Percentiles rank a stretch among this genome's conserved stretches.
phyloP scores from a whole-genome alignment of 1,284 basidiomycete species.

The Microbotryomycetes sp. region DNA sequence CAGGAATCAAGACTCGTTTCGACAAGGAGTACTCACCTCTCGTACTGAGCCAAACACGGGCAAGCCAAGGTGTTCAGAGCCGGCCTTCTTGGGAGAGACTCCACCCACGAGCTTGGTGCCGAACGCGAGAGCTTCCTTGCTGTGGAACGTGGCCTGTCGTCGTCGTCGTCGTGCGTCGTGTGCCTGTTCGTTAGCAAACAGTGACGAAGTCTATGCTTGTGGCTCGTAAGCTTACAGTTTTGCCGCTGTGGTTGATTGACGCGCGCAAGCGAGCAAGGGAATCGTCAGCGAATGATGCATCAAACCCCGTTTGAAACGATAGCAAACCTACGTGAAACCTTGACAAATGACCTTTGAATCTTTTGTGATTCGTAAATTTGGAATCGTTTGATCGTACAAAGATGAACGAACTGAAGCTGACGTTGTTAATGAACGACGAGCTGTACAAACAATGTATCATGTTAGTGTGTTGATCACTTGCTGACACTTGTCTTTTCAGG shows the following conservation, averaged over 20 bases:
- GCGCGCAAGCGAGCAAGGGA: too few species aligned
- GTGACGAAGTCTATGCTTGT: neutral
- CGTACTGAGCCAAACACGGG: conserved; percentile 90
- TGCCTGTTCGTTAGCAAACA: neutral
- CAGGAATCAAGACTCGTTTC: neutral
- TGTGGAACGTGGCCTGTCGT: conserved; percentile 92
- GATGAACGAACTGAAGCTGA: conserved; percentile 1
- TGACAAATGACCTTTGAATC: conserved; percentile 85
- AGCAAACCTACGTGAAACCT: conserved; percentile 59
- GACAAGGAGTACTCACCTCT: conserved; percentile 55
- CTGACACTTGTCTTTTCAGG: neutral
- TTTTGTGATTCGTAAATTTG: conserved; percentile 52
- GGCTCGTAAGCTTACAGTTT: conserved; percentile 63
- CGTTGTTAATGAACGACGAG: conserved; percentile 23
- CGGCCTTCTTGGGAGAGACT: conserved; percentile 95
- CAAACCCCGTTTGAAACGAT: neutral
- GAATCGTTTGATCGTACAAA: conserved; percentile 32
- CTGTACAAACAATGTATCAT: neutral
- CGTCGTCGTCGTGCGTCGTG: neutral
- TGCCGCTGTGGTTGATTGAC: conserved; percentile 53
- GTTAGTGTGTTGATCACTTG: neutral
- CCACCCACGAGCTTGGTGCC: conserved; percentile 97
- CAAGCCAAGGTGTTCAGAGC: conserved; percentile 87
- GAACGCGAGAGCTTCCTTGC: conserved; percentile 85
- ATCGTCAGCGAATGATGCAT: too few species aligned